Base-by-base conservation (phyloP, 2,329 filamentous ascomycete genomes). In the Colletotrichum tropicale region DNA sequence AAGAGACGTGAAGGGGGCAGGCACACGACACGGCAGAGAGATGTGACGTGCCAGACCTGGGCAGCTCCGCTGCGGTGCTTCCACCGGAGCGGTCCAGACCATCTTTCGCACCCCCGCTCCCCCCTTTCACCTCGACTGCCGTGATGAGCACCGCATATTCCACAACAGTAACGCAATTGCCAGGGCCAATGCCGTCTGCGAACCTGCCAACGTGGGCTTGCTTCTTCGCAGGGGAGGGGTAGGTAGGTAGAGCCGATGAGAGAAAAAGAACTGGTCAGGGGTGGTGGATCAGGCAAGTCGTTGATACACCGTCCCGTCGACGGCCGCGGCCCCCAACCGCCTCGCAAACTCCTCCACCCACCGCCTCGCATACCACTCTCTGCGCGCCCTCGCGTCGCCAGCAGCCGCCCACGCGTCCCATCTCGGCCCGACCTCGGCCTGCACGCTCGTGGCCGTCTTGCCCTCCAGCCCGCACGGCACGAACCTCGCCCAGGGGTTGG, bases 381-480 rank as follows among this genome's bases (percentile, higher is more conserved):
- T 71, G 32, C 7, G 36, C 52, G 65, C 71, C 26, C 32, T 66
- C 18, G 13, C 61, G 24, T 69, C 66, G 24, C 66, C 55, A 16
- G 58, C 26, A 66, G 34, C 28, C n/a, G 15, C 13, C 70, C 62
- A 48, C 55, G 28, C 64, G 21, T 6, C 34, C 74, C 74, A 73
- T 24, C 48, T 71, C 32, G 58, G 76, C 48, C 80, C 82, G 66
- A 88, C 77, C 83, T 94, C 89, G 52, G 86, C 87, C 77, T 88
- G 87, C 74, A 98, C 89, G 82, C 91, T 96, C n/a, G 95, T 98
- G 69, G 95, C 93, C 76, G 90, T 88, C 86, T 94, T 95, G 28
- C 94, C 96, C 76, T 93, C 92, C 52, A 98, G 85, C 1, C 97
- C 97, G 87, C 96, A 98, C 16, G 96, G 94, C n/a, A 96, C 93